These are phyloP conservation scores for Boletus bicolor DNA, from an alignment of 768 basidiomycete genomes.

Conservation along the genomic window DNA sequence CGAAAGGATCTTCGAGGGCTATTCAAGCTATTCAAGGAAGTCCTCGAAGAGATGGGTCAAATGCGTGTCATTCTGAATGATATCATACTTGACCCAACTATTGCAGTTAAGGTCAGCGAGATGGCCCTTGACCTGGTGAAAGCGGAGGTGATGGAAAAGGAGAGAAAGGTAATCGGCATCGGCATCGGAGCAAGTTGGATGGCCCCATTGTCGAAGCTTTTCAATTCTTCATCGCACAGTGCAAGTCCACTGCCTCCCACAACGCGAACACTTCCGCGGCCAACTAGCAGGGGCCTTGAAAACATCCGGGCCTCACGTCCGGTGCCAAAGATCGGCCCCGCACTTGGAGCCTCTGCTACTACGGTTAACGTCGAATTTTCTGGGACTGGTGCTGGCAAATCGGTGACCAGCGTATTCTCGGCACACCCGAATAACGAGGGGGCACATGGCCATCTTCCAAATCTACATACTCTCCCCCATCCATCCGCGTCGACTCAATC, in stretches of 20 bases:
- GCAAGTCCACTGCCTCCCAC: conserved; percentile 3
- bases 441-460: conserved; percentile 8
- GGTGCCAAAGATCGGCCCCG: conserved; percentile 80
- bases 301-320: conserved; percentile 38
- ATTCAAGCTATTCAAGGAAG: conserved; percentile 82
- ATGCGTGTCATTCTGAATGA: conserved; percentile 84
- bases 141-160: conserved; percentile 39
- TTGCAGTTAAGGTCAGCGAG: conserved; percentile 71
- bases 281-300: conserved; percentile 24
- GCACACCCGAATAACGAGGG: conserved; percentile 26
- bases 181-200: conserved; percentile 65
- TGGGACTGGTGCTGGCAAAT: conserved; percentile 59
- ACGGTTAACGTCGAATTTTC: conserved; percentile 97
- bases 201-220: conserved; percentile 80
- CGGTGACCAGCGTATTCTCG: conserved; percentile 44
- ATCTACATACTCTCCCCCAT: conserved; percentile 12
- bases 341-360: conserved; percentile 81
- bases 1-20: conserved; percentile 79
- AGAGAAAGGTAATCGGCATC: conserved; percentile 29
- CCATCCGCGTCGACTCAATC: conserved; percentile 9
- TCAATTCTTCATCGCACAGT: conserved; percentile 42
- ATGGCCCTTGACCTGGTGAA: conserved; percentile 60
- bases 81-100: conserved; percentile 80
- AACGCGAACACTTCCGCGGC: conserved; percentile 28
- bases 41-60: conserved; percentile 78